These are phyloP conservation scores for Alloteropsis semialata DNA, from an alignment of 176 grass and related monocot genomes.

Conservation along the genomic window DNA sequence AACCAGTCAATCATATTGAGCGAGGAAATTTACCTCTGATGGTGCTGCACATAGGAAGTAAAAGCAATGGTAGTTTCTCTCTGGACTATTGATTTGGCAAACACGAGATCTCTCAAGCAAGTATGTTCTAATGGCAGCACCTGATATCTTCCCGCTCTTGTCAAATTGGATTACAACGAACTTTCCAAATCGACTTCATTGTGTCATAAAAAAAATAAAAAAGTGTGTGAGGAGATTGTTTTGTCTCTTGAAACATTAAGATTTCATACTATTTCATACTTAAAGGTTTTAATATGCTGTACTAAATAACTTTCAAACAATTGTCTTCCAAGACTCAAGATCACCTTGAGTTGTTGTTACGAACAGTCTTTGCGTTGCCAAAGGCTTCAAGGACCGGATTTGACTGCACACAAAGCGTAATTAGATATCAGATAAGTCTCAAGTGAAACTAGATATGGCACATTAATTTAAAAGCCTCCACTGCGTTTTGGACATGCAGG, in stretches of 20 bases:
- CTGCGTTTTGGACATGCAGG: conserved; percentile 9
- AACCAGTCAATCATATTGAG: neutral
- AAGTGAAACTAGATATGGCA: conserved; percentile 10
- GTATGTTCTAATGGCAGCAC: conserved; percentile 91
- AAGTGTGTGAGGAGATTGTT: conserved; percentile 19
- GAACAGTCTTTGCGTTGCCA: conserved; percentile 94
- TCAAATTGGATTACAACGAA: conserved; percentile 97
- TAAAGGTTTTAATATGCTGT: conserved; percentile 20
- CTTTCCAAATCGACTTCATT: conserved; percentile 85
- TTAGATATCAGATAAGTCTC: neutral
- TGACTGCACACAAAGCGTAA: conserved; percentile 56
- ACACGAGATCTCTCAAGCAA: conserved; percentile 93
- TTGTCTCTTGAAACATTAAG: neutral
- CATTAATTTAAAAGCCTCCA: conserved; percentile 1
- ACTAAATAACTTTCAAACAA: conserved; percentile 16
- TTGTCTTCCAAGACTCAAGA: conserved; percentile 11
- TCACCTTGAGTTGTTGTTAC: conserved; percentile 95
- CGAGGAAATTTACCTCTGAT: conserved; percentile 57
- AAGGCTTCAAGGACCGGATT: conserved; percentile 99
- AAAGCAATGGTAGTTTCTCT: conserved; percentile 96
- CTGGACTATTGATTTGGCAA: conserved; percentile 84
- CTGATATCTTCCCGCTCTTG: conserved; percentile 80
- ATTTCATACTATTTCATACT: conserved; percentile 7
- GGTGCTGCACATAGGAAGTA: conserved; percentile 89
- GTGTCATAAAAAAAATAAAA: conserved; percentile 26